Percentiles rank a stretch among this genome's conserved stretches.
phyloP scores from a whole-genome alignment of 1,139 yeast genomes.

The Starmera stellimalicola region DNA sequence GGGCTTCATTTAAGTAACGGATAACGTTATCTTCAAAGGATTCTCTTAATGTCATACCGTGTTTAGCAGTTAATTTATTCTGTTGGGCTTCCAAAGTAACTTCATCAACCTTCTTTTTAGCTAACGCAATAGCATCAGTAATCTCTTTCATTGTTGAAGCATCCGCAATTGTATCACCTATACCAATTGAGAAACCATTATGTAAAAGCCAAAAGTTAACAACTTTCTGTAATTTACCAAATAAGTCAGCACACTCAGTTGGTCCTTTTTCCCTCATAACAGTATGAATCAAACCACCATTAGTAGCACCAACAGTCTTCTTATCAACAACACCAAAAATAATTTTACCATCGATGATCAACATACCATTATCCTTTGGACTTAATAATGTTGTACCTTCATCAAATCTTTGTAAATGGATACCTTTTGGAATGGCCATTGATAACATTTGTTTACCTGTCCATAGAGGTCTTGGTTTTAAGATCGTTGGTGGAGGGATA shows the following conservation, averaged over 20 bases:
- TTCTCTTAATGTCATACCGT: slow-evolving; percentile 99
- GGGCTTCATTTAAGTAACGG: slow-evolving; percentile 91
- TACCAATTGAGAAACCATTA: slow-evolving; percentile 97
- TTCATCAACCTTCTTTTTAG: slow-evolving; percentile 87
- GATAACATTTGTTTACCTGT: slow-evolving; percentile 93
- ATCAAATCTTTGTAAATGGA: slow-evolving; percentile 86
- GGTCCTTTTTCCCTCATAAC: slow-evolving; percentile 98
- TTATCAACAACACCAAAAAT: slow-evolving; percentile 97
- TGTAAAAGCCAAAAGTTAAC: slow-evolving; percentile 95
- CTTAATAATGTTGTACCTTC: slow-evolving; percentile 79
- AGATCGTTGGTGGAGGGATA: slow-evolving; percentile 91
- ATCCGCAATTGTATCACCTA: slow-evolving; percentile 99
- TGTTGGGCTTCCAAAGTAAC: slow-evolving; percentile 88
- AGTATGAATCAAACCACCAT: slow-evolving; percentile 95
- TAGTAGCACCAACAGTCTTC: slow-evolving; percentile 96
- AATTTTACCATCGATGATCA: slow-evolving; percentile 33
- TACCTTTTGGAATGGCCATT: slow-evolving; percentile 91
- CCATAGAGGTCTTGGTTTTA: slow-evolving; percentile 96
- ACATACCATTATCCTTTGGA: slow-evolving; percentile 48
- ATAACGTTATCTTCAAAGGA: slow-evolving; percentile 97
- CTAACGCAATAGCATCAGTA: slow-evolving; percentile 86
- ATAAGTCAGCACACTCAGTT: slow-evolving; percentile 76
- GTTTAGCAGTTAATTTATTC: slow-evolving; percentile 83
- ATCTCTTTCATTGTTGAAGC: slow-evolving; percentile 90
- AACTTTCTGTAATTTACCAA: slow-evolving; percentile 89